phyloP scores from a whole-genome alignment of 768 basidiomycete species.

The Leccinum arenicola region DNA sequence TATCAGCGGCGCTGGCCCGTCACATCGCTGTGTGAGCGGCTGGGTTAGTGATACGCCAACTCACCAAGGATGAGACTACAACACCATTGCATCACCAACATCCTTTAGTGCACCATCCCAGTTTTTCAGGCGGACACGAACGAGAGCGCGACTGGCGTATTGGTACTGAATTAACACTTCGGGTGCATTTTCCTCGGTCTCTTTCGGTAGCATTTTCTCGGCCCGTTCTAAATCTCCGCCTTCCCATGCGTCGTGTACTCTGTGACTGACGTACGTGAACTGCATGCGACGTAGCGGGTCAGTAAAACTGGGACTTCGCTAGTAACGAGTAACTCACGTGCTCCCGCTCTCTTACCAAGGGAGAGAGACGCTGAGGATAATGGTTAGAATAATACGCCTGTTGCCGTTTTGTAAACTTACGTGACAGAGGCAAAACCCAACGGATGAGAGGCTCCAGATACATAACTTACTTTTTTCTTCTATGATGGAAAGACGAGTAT shows the following conservation, averaged over 20 bases:
- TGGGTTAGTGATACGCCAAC: background rate
- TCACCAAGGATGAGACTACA: background rate
- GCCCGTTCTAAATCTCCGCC: background rate
- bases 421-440: too few species aligned
- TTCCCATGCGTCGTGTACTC: conserved; percentile 7
- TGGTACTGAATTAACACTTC: background rate
- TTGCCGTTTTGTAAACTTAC: too few species aligned
- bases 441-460: too few species aligned
- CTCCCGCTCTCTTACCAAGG: too few species aligned
- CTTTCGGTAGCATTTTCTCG: conserved; percentile 9
- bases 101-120: conserved; percentile 9
- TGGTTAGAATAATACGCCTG: too few species aligned
- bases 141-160: conserved; percentile 15
- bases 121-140: conserved; percentile 8
- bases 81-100: background rate
- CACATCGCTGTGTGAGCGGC: background rate
- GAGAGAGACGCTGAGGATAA: too few species aligned
- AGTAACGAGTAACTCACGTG: too few species aligned
- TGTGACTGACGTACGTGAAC: conserved; percentile 12
- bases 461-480: too few species aligned
- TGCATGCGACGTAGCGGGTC: background rate
- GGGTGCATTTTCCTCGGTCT: conserved; percentile 4
- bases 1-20: background rate
- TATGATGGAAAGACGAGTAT: too few species aligned
- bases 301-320: background rate